Conservation (phyloP, 352 stramenopile species). For the Blastocystis sp. region DNA sequence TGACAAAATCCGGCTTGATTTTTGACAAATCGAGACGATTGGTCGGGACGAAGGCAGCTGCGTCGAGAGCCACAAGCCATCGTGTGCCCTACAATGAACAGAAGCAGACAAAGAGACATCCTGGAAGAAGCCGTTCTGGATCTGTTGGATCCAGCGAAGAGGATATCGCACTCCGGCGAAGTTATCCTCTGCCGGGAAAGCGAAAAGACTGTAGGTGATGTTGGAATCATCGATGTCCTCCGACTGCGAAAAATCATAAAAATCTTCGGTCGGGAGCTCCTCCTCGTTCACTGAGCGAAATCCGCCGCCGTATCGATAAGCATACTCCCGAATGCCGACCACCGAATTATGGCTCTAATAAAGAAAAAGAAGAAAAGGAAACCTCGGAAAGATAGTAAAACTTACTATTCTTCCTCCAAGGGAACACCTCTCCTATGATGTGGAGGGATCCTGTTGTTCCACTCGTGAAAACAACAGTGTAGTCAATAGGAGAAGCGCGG, state of each 20-base stretch:
- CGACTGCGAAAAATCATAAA: neutral
- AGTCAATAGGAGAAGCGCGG: neutral
- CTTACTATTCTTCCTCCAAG: conserved; percentile 64
- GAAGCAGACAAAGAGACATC: neutral
- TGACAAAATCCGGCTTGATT: conserved; percentile 71
- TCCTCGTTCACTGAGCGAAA: conserved; percentile 63
- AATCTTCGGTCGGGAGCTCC: neutral
- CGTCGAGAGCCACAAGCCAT: conserved; percentile 66
- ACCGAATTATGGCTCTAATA: conserved; percentile 70
- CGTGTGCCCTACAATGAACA: neutral
- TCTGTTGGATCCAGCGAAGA: conserved; percentile 64
- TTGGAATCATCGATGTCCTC: neutral
- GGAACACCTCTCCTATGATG: conserved; percentile 35
- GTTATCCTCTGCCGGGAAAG: conserved; percentile 73
- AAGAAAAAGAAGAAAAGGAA: neutral
- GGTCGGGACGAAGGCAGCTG: conserved; percentile 69
- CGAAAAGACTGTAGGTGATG: conserved; percentile 67
- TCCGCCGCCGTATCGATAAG: conserved; percentile 64
- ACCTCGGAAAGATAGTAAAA: conserved; percentile 68
- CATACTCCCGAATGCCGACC: conserved; percentile 69
- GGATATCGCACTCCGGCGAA: conserved; percentile 67
- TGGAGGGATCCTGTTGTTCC: conserved; percentile 42
- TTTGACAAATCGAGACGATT: conserved; percentile 67
- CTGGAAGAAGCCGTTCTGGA: conserved; percentile 65
- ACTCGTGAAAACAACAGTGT: conserved; percentile 47